phyloP scores from a whole-genome alignment of 176 grass and related monocot species.

The Canna indica region DNA sequence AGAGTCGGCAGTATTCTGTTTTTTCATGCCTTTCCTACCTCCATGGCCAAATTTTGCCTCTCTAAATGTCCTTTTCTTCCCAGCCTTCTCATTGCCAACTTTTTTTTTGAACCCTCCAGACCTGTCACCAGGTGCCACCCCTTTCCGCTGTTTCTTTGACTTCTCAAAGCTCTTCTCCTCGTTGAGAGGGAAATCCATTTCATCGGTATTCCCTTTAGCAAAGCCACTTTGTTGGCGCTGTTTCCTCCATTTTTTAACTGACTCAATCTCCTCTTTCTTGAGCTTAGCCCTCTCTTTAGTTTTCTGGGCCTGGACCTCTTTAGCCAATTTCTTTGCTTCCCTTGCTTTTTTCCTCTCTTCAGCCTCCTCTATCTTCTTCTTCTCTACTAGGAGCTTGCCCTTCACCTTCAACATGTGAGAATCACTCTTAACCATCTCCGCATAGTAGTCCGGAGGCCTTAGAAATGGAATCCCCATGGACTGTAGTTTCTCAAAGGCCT shows the following conservation, averaged over 20 bases:
- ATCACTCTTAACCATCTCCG: too few species aligned
- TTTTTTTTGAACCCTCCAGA: conserved; percentile 40
- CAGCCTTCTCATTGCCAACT: conserved; percentile 16
- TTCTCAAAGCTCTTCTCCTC: conserved; percentile 45
- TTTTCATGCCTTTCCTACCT: conserved; percentile 75
- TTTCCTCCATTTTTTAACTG: conserved; percentile 96
- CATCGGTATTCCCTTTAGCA: conserved; percentile 39
- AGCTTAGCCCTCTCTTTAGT: too few species aligned
- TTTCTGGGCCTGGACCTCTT: too few species aligned
- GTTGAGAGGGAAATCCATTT: conserved; percentile 45
- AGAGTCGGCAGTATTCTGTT: conserved; percentile 76
- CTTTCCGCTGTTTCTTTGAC: conserved; percentile 56
- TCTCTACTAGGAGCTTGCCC: too few species aligned
- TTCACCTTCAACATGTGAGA: too few species aligned
- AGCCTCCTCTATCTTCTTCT: too few species aligned
- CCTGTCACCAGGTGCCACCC: conserved; percentile 60
- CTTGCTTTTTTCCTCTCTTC: too few species aligned
- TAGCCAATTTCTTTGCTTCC: too few species aligned
- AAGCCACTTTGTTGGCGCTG: conserved; percentile 77
- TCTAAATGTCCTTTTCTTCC: conserved; percentile 48
- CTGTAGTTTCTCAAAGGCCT: too few species aligned
- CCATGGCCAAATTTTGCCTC: conserved; percentile 72
- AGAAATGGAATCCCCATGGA: too few species aligned
- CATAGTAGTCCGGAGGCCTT: too few species aligned
- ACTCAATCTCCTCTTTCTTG: too few species aligned